Base-by-base conservation (phyloP, 169 alveolate genomes). In the Plasmodium inui region DNA sequence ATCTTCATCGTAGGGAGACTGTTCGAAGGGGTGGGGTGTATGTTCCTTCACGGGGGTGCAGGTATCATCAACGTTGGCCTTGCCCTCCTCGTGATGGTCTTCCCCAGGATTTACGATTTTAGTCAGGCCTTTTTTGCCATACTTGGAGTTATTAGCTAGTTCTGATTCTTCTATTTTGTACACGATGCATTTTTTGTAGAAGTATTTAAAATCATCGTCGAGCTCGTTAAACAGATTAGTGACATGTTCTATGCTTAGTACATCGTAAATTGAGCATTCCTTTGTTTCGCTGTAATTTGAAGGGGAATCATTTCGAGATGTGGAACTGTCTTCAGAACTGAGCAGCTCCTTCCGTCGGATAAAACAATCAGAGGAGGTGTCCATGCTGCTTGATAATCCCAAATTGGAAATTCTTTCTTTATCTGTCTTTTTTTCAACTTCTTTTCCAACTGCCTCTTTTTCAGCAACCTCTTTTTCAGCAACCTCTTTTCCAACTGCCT, bases 141-240 rank as follows among this genome's bases (percentile, higher is more conserved):
- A 70, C 57, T 26, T 70, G 46, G 76, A 8, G 39, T 67, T 67
- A 41, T 67, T 71, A 70, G 32, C 17, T 0, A 28, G 5, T 30
- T 84, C 93, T 73, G 84, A 84, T 46, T 14, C 3, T 26, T 74
- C 84, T 39, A 57, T 89, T 89, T 89, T 89, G 8, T 57, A 26
- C 1, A 89, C 71, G 26, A 89, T 61, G 72, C 34, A 44, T 28
- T 78, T 80, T 57, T 89, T 55, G 83, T 78, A 89, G 61, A 89
- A 89, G 32, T 55, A 57, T 9, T 57, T 32, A 89, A 89, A 89
- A 8, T 89, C 81, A 12, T 12, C 30, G 32, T 78, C 34, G 32
- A 89, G 8, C 32, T 89, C 89, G 19, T 79, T 44, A 79, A 78
- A 89, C 82, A 89, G 22, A 14, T 89, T 89, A 7, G 53, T 61